A percentile compares a stretch with the other conserved stretches of the same genome.
Conservation (phyloP, 2,329 filamentous ascomycete species). For the Zalaria sp. region DNA sequence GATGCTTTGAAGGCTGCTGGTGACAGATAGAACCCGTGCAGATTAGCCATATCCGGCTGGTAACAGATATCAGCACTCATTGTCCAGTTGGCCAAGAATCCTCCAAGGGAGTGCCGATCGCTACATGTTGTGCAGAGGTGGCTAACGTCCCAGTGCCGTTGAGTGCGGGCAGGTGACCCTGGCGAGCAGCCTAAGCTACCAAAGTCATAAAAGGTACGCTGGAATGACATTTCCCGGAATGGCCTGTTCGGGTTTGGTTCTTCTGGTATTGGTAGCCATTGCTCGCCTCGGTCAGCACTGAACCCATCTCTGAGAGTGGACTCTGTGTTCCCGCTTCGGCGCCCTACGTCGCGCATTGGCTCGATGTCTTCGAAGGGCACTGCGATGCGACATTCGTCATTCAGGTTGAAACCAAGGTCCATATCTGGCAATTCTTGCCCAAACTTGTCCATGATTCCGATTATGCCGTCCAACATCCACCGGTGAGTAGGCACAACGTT, state of each 20-base stretch:
- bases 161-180: constrained; percentile 43
- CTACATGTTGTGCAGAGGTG: constrained; percentile 52
- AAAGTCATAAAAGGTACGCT: constrained; percentile 25
- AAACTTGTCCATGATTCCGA: constrained; percentile 40
- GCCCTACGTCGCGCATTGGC: constrained; percentile 18
- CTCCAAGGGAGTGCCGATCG: constrained; percentile 49
- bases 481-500: constrained; percentile 40
- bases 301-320: constrained; percentile 15
- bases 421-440: constrained; percentile 44
- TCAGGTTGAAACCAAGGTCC: constrained; percentile 49
- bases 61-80: constrained; percentile 54
- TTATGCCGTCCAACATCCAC: constrained; percentile 44
- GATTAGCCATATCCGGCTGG: constrained; percentile 59
- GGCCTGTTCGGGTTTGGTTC: constrained; percentile 7
- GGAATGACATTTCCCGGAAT: constrained; percentile 20
- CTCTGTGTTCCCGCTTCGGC: constrained; percentile 10
- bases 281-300: constrained; percentile 21
- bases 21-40: constrained; percentile 61
- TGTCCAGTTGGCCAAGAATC: constrained; percentile 53
- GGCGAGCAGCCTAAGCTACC: constrained; percentile 45
- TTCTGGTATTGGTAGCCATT: constrained; percentile 23
- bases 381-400: constrained; percentile 44
- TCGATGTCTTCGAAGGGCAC: constrained; percentile 34
- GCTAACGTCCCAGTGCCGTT: constrained; percentile 48
- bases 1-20: constrained; percentile 48